These are phyloP conservation scores for Zoysia pacifica DNA, from an alignment of 176 grass and related monocot species.

Conservation along the genomic window DNA sequence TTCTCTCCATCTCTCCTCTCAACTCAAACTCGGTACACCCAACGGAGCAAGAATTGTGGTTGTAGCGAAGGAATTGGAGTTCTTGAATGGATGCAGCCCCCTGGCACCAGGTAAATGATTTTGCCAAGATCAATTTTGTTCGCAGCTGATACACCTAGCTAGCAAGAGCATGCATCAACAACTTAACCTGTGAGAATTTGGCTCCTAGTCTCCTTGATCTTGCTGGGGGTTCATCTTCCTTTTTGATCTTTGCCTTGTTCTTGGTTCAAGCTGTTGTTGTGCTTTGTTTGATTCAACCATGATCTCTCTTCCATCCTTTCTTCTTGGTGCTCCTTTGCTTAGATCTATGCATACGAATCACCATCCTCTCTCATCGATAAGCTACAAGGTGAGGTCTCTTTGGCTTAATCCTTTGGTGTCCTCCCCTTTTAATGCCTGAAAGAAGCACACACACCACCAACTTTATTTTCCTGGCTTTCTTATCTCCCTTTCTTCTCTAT, in stretches of 20 bases:
- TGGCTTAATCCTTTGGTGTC: conserved; percentile 66
- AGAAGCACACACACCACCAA: conserved; percentile 60
- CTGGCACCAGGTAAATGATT: conserved; percentile 76
- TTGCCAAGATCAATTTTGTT: conserved; percentile 36
- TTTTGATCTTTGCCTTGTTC: conserved; percentile 22
- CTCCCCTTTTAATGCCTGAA: conserved; percentile 73
- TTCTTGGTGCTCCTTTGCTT: conserved; percentile 44
- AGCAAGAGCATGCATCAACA: not conserved
- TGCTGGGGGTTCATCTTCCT: conserved; percentile 44
- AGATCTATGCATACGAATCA: conserved; percentile 60
- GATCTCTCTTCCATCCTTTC: conserved; percentile 38
- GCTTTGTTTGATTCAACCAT: conserved; percentile 29
- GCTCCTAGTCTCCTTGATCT: conserved; percentile 33
- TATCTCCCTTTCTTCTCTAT: conserved; percentile 51
- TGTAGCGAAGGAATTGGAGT: conserved; percentile 24
- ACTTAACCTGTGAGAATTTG: conserved; percentile 25
- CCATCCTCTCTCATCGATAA: conserved; percentile 53
- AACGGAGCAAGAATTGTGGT: conserved; percentile 28
- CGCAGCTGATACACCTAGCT: not conserved
- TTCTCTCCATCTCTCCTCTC: conserved; percentile 4
- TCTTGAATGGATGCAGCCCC: conserved; percentile 78
- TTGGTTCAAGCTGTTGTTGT: conserved; percentile 28
- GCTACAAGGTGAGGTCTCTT: conserved; percentile 57
- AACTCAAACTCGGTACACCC: not conserved
- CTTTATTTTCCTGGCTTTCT: conserved; percentile 72